These are phyloP conservation scores for Furcasterigmium furcatum DNA, from an alignment of 2,329 filamentous ascomycete species.

Conservation along the genomic window DNA sequence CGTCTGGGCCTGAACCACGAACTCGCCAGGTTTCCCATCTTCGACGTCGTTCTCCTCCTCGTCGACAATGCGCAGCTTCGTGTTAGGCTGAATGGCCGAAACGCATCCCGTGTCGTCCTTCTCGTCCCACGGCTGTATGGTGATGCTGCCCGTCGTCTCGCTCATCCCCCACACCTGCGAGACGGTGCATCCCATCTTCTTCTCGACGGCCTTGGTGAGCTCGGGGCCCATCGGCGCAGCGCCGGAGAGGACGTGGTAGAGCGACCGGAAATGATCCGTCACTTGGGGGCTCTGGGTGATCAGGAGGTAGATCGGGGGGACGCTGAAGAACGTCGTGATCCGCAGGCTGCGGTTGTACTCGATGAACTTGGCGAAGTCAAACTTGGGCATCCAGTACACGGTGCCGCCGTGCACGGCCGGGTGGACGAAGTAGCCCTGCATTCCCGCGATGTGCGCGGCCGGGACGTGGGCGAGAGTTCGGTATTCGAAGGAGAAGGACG, in stretches of 20 bases:
- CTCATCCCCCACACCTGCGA: slow-evolving; percentile 6
- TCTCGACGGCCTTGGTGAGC: not conserved
- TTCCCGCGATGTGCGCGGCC: slow-evolving; percentile 41
- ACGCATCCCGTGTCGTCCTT: slow-evolving; percentile 1
- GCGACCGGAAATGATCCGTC: slow-evolving; percentile 37
- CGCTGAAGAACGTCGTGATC: slow-evolving; percentile 54
- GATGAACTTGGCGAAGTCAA: slow-evolving; percentile 54
- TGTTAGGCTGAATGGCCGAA: not conserved
- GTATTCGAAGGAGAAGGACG: not conserved
- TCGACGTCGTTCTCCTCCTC: slow-evolving; percentile 1
- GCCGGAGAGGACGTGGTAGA: not conserved
- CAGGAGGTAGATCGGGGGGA: slow-evolving; percentile 58
- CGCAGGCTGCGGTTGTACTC: slow-evolving; percentile 43
- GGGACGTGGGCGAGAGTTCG: slow-evolving; percentile 36
- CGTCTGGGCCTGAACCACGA: slow-evolving; percentile 4
- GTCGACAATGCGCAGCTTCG: slow-evolving; percentile 6
- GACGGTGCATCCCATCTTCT: not conserved
- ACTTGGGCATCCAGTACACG: slow-evolving; percentile 62
- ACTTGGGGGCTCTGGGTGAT: slow-evolving; percentile 55
- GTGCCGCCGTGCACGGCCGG: slow-evolving; percentile 37
- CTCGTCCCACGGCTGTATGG: slow-evolving; percentile 1
- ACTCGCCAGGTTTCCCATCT: slow-evolving; percentile 5
- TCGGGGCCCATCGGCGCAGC: not conserved
- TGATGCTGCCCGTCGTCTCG: slow-evolving; percentile 5
- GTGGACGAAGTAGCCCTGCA: slow-evolving; percentile 39